These are phyloP conservation scores for Annulohypoxylon moriforme DNA, from an alignment of 495 filamentous ascomycete genomes.

Conservation along the genomic window DNA sequence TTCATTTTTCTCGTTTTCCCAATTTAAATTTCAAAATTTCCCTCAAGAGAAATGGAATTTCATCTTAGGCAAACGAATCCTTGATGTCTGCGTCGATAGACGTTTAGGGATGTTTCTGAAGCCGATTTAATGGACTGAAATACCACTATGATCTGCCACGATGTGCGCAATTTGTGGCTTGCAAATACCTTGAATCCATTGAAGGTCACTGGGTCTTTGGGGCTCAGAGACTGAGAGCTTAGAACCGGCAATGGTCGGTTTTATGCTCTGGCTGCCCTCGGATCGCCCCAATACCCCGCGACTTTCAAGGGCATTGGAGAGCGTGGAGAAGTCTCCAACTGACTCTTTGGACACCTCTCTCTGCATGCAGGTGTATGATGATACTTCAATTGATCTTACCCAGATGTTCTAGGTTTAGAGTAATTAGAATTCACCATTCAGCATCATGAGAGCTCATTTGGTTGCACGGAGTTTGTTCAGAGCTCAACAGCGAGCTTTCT, in stretches of 20 bases:
- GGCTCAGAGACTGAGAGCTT: constrained; percentile 22
- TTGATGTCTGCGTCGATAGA: not conserved
- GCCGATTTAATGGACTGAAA: constrained; percentile 39
- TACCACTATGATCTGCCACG: not conserved
- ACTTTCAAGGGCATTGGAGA: constrained; percentile 22
- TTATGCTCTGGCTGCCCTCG: constrained; percentile 19
- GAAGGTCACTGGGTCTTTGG: constrained; percentile 23
- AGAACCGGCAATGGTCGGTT: constrained; percentile 47
- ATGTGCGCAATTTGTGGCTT: not conserved
- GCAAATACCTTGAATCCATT: constrained; percentile 8
- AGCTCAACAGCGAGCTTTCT: constrained; percentile 64
- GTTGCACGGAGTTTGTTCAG: constrained; percentile 45
- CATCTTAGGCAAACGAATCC: not conserved
- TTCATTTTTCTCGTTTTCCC: constrained; percentile 25
- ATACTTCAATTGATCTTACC: not conserved
- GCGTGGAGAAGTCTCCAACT: constrained; percentile 36
- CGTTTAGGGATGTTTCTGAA: constrained; percentile 11
- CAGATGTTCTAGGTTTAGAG: not conserved
- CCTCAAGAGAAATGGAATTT: not conserved
- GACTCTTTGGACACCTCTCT: constrained; percentile 3
- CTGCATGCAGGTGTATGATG: not conserved
- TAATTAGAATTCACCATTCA: not conserved
- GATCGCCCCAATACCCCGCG: constrained; percentile 40
- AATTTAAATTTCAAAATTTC: constrained; percentile 18
- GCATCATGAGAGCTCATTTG: constrained; percentile 49